These are phyloP conservation scores for Porcisia hertigi DNA, from an alignment of 208 protist species.

Conservation along the genomic window DNA sequence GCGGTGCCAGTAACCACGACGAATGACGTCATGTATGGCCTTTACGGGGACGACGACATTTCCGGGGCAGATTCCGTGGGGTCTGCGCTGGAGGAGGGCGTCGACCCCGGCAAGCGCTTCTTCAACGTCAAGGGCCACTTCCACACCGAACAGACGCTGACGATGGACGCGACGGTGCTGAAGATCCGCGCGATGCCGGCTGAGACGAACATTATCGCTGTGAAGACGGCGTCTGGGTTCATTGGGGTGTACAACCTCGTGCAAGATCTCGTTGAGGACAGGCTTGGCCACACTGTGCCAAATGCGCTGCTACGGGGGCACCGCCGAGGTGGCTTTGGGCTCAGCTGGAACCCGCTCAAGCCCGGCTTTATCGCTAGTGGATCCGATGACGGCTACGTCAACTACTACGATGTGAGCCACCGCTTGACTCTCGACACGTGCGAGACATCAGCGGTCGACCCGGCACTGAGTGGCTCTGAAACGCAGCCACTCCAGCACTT, in stretches of 20 bases:
- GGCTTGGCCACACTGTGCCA: conserved; percentile 26
- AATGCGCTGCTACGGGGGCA: conserved; percentile 47
- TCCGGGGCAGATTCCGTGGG: conserved; percentile 19
- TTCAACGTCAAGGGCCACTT: conserved; percentile 53
- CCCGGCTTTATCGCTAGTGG: conserved; percentile 89
- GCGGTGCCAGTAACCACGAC: conserved; percentile 35
- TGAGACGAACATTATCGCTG: conserved; percentile 52
- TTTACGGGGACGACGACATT: conserved; percentile 45
- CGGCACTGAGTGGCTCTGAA: conserved; percentile 25
- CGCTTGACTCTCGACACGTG: conserved; percentile 36
- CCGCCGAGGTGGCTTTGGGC: conserved; percentile 50
- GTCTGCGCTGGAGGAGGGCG: conserved; percentile 18
- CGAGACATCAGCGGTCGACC: conserved; percentile 11
- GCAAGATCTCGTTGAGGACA: conserved; percentile 27
- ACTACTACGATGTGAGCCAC: conserved; percentile 93
- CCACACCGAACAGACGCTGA: conserved; percentile 39
- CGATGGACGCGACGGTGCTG: conserved; percentile 45
- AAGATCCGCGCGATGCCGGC: conserved; percentile 54
- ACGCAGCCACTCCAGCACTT: conserved; percentile 44
- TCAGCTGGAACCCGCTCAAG: conserved; percentile 52
- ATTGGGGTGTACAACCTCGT: conserved; percentile 51
- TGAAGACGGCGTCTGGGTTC: conserved; percentile 48
- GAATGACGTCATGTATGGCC: conserved; percentile 39
- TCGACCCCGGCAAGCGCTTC: conserved; percentile 51
- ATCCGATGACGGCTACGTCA: conserved; percentile 92